Base-by-base conservation (phyloP, 805 yeast species). In the Pichia nakasei region DNA sequence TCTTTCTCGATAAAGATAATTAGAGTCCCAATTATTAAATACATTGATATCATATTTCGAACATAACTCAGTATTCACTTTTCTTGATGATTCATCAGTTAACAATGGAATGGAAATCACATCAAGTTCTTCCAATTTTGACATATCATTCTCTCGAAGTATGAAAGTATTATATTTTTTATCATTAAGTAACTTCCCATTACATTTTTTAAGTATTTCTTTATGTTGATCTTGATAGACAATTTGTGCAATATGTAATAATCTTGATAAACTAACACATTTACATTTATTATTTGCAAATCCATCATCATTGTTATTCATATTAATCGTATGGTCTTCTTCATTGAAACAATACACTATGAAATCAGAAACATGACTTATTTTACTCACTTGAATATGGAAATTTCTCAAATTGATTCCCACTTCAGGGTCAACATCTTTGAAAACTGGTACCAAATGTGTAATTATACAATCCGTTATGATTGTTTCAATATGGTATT, bases 321-420 rank as follows among this genome's bases (percentile, higher is more conserved):
- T 39, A 29, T 56, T 53, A 11, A 37, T 47, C n/a, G 51, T 56
- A 51, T 68, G 70, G 40, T 62, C 64, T 3, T 63, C 61, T 18
- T 37, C 21, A 47, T 73, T 68, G 48, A 78, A 69, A 49, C 87
- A 75, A 59, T 88, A 91, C n/a, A 89, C 76, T 6, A 86, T 66
- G 41, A 87, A 75, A 56, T 85, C 94, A 0, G 93, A 72, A 9
- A 87, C 68, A 22, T 77, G 68, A 29, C 93, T 83, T 48, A 82
- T 66, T 57, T 87, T 88, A n/a, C 87, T 73, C 18, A 80, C 83
- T 63, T 91, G 97, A 45, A 84, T 77, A 56, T 85, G 87, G 61
- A 88, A 89, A 57, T 89, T 85, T 49, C 97, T 72, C 43, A 88
- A 70, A 4, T 86, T 77, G 6, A 85, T 79, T 4, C 95, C 93